phyloP scores from a whole-genome alignment of 2,329 filamentous ascomycete genomes.

The Phialemonium atrogriseum region DNA sequence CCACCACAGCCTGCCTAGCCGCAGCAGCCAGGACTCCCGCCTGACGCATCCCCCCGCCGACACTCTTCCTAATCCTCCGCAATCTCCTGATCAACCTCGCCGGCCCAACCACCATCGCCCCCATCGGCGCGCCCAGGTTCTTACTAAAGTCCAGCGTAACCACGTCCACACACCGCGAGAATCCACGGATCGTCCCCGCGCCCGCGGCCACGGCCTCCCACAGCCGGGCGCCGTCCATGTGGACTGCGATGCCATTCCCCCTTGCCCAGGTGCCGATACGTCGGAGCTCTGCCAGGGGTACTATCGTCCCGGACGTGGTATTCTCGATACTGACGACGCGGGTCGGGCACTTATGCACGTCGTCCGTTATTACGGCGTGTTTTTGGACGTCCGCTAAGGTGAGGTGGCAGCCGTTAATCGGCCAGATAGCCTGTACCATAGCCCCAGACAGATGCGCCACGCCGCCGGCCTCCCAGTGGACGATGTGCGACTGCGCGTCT shows the following conservation, averaged over 20 bases:
- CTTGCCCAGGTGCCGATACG: conserved; percentile 2
- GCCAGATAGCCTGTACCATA: conserved; percentile 39
- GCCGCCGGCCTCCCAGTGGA: conserved; percentile 47
- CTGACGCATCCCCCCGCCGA: conserved; percentile 69
- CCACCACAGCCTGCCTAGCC: conserved; percentile 57
- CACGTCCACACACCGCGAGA: conserved; percentile 47
- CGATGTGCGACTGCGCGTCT: conserved; percentile 60
- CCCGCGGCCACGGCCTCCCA: conserved; percentile 74
- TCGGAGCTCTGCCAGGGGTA: conserved; percentile 7
- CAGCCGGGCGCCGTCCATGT: conserved; percentile 71
- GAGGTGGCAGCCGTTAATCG: conserved; percentile 28
- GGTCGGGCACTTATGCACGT: conserved; percentile 32
- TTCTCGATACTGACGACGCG: conserved; percentile 33
- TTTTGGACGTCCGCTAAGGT: conserved; percentile 32
- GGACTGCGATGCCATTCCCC: conserved; percentile 53
- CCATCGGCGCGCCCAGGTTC: conserved; percentile 72
- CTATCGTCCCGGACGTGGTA: conserved; percentile 17
- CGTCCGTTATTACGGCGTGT: conserved; percentile 28
- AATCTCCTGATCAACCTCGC: conserved; percentile 26
- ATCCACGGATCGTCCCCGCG: conserved; percentile 59
- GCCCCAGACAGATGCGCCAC: conserved; percentile 59
- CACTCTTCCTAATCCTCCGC: conserved; percentile 52
- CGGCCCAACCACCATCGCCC: conserved; percentile 60
- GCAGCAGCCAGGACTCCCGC: conserved; percentile 65
- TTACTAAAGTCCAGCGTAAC: conserved; percentile 79